phyloP scores from a whole-genome alignment of 805 yeast species.

The Saccharomyces jurei region DNA sequence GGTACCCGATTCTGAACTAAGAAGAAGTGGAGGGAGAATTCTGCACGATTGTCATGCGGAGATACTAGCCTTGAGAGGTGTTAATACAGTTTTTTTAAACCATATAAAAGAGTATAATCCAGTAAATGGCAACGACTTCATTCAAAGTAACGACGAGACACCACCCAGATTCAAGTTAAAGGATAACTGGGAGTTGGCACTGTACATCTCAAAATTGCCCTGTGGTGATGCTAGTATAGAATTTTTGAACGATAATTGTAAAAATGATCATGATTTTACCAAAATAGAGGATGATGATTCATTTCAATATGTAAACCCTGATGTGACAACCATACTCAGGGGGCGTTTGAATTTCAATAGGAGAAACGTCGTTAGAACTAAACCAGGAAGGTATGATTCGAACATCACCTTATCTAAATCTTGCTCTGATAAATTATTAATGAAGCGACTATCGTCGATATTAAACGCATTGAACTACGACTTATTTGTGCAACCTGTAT shows the following conservation, averaged over 20 bases:
- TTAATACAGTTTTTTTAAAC: constrained; percentile 52
- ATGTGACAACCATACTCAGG: constrained; percentile 33
- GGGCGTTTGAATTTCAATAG: constrained; percentile 56
- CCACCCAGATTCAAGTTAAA: constrained; percentile 28
- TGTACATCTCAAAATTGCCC: constrained; percentile 70
- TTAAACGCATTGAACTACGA: constrained; percentile 40
- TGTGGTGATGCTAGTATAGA: constrained; percentile 87
- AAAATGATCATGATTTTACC: constrained; percentile 11
- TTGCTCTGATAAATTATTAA: constrained; percentile 76
- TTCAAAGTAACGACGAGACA: background rate
- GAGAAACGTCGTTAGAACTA: constrained; percentile 71
- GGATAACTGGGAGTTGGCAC: constrained; percentile 38
- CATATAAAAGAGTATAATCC: constrained; percentile 31
- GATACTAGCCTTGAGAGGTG: constrained; percentile 58
- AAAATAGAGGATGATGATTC: constrained; percentile 13
- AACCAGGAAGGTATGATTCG: constrained; percentile 87
- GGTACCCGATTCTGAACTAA: constrained; percentile 44
- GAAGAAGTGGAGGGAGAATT: constrained; percentile 44
- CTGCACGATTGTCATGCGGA: constrained; percentile 93
- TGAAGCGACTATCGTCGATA: constrained; percentile 52
- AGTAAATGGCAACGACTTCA: constrained; percentile 6
- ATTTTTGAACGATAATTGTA: constrained; percentile 11
- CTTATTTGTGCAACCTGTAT: constrained; percentile 25
- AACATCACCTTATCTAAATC: constrained; percentile 67
- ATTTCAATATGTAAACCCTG: constrained; percentile 23